Conservation (phyloP, 2,329 filamentous ascomycete species). For the Diaporthe nobilis region DNA sequence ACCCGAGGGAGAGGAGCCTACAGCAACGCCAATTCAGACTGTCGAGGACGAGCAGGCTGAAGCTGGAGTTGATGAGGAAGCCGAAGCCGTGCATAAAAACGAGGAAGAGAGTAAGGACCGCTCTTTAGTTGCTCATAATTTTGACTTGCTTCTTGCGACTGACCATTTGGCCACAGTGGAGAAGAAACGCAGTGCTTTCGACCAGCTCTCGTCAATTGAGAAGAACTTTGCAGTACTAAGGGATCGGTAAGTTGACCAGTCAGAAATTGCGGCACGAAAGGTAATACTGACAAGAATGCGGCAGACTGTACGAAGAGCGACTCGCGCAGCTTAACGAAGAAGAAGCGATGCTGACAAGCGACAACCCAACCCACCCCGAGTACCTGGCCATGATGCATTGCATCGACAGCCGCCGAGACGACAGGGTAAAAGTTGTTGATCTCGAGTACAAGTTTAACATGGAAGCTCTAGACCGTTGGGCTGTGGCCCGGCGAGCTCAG, state of each 20-base stretch:
- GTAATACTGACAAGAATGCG: conserved; percentile 18
- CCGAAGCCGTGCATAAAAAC: conserved; percentile 70
- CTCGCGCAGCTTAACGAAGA: conserved; percentile 84
- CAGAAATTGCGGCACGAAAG: neutral
- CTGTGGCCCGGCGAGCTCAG: conserved; percentile 86
- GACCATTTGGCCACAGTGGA: conserved; percentile 69
- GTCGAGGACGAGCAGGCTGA: conserved; percentile 61
- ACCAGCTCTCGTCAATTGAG: conserved; percentile 84
- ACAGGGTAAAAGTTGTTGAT: conserved; percentile 83
- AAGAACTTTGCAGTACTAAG: conserved; percentile 90
- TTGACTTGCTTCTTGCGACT: conserved; percentile 44
- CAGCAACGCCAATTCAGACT: conserved; percentile 31
- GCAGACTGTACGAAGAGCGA: conserved; percentile 88
- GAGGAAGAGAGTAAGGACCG: conserved; percentile 73
- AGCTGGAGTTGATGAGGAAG: conserved; percentile 71
- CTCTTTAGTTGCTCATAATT: neutral
- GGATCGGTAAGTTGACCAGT: conserved; percentile 71
- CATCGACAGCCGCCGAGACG: conserved; percentile 84
- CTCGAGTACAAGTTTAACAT: conserved; percentile 81
- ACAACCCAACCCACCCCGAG: conserved; percentile 85
- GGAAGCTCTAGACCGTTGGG: conserved; percentile 79
- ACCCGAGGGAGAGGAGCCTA: conserved; percentile 43
- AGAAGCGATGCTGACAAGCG: conserved; percentile 72
- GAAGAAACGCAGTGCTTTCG: conserved; percentile 84
- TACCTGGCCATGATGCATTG: conserved; percentile 91